Base-by-base conservation (phyloP, 2,329 filamentous ascomycete species). In the Chrysoporthe deuterocubensis region DNA sequence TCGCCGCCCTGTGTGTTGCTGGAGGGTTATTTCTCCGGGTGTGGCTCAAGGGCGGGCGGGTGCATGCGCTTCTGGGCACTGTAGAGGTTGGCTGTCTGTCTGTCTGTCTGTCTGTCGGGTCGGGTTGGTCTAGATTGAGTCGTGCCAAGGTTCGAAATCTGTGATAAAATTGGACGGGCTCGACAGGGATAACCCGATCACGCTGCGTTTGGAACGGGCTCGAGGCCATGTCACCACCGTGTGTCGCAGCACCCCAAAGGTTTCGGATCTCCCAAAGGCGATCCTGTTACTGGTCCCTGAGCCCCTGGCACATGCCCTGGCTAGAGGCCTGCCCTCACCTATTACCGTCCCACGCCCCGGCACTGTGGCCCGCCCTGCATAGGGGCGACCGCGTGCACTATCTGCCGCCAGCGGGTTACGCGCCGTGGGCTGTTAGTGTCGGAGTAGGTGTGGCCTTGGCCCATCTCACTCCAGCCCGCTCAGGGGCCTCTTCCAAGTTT, bases 161-260 rank as follows among this genome's bases (percentile, higher is more conserved):
- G 62, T 34, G 62, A 46, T 64, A 57, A 64, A 64, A 56, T 64
- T 64, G 62, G 62, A 56, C 21, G 50, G 62, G 13, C 59, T 46
- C 5, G 59, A 61, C 62, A 64, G 62, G 62, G 62, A 56, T 64
- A 32, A 32, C 40, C 37, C 52, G 50, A 64, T 57, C 62, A 64
- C 50, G 11, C 50, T 64, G 50, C 40, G 52, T 64, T 57, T 64
- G 62, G 62, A 62, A 52, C 37, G 42, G 57, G 43, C 37, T 57
- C 62, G 50, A 57, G 50, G 61, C 59, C 59, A 44, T 61, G 42
- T 60, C 42, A 43, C 59, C 59, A 57, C 43, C 59, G 42, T 48
- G 59, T 61, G 61, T 54, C 61, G 40, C 62, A 32, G 62, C 50
- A 46, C 48, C 62, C 50, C 21, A 44, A n/a, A 44, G 62, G 62